Evolutionary conservation across 2,329 filamentous ascomycete species (phyloP), one percentile per base, ranked within the genome.

Genomic region (Myriosclerotinia duriaeana): DNA sequence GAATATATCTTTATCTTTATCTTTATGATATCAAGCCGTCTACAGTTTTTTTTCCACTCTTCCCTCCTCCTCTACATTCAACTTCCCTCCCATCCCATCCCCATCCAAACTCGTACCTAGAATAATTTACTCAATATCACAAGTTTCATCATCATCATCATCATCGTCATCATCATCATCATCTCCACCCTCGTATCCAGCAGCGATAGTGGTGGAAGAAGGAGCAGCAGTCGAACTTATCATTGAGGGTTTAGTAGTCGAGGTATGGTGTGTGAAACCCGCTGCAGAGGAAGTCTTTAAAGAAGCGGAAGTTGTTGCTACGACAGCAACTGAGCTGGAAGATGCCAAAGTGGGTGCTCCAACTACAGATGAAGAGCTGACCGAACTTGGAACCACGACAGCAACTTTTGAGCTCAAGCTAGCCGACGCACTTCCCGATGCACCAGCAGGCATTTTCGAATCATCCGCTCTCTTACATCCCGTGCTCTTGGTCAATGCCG

Each of bases 401-500:
- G 15, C 40, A 17, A 52, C 36, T 12, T 42, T 58, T 26, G 63
- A 58, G 63, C 30, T 46, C 7, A 9, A n/a, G 9, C 17, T 34
- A 30, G 26, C 48, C 7, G 59, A 50, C 4, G 42, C 65, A 12
- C 26, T 55, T 17, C 56, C 64, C 8, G 26, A 54, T 8, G n/a
- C 64, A 55, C 55, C 64, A 6, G 48, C 50, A 12, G 64, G 64
- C 59, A 62, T 67, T 8, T 44, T 58, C 12, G 63, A 72, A 63
- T 72, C 72, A 44, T 70, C 67, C 0, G 66, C 66, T 54, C 74
- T 69, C 17, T 72, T 70, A 69, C 81, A 84, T 15, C 79, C 78
- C 11, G 78, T 78, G 67, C 78, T 79, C 30, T 76, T 78, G 2
- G 79, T 80, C 55, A 85, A 69, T 20, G 75, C 79, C 30, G 79